Evolutionary conservation across 495 filamentous ascomycete genomes (phyloP).

Genomic region (Neurospora sp.): DNA sequence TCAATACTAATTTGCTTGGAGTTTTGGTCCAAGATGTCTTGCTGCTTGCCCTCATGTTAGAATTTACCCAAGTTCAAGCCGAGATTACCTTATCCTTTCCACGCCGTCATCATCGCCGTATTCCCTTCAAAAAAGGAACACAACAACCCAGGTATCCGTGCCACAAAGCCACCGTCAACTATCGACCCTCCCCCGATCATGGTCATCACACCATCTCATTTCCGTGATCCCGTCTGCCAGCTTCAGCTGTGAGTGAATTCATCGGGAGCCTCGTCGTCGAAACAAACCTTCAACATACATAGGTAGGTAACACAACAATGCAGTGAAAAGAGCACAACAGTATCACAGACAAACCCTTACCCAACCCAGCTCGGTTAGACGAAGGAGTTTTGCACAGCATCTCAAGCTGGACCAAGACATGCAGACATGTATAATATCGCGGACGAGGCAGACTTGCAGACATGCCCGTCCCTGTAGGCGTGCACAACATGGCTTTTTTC

Average conservation of each 20-base stretch:
- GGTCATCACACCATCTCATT: background rate
- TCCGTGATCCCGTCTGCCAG: background rate
- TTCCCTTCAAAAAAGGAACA: background rate
- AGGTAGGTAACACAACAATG: too few relatives aligned
- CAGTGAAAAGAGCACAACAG: too few relatives aligned
- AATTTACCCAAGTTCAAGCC: background rate
- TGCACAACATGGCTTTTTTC: background rate
- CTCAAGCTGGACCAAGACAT: background rate
- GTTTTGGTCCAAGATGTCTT: too few relatives aligned
- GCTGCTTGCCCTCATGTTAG: too few relatives aligned
- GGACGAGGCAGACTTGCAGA: background rate
- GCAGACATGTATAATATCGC: background rate
- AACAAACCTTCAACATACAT: too few relatives aligned
- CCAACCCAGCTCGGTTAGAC: background rate
- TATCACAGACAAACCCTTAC: background rate
- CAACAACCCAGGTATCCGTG: background rate
- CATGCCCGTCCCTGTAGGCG: background rate
- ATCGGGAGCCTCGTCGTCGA: too few relatives aligned
- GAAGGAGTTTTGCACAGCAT: background rate
- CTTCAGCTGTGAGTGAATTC: too few relatives aligned
- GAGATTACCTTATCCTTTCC: background rate
- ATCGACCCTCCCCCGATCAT: background rate
- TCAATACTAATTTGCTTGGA: too few relatives aligned
- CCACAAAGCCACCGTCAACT: background rate
- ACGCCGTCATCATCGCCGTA: background rate